phyloP scores from a whole-genome alignment of 345 rosid species.

The Toxicodendron radicans region DNA sequence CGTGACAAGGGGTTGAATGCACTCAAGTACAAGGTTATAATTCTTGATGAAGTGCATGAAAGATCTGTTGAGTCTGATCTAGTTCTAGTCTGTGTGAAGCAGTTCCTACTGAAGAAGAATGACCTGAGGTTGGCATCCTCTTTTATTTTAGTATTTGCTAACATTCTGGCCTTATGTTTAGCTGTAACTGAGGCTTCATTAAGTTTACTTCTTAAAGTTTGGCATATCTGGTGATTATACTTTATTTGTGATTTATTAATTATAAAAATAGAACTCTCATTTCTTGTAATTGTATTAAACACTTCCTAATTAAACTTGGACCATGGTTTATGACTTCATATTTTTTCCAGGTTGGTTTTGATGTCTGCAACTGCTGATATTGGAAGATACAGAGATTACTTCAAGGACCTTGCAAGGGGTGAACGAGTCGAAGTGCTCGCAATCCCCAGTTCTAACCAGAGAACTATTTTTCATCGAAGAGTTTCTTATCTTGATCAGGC shows the following conservation, averaged over 20 bases:
- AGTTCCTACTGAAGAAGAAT: conserved; percentile 70
- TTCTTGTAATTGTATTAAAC: neutral
- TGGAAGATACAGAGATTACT: conserved; percentile 76
- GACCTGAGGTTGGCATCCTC: conserved; percentile 61
- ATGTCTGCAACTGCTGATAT: conserved; percentile 99
- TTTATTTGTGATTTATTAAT: neutral
- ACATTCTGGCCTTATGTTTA: conserved; percentile 1
- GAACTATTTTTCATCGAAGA: conserved; percentile 58
- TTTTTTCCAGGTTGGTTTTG: conserved; percentile 69
- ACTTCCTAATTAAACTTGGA: neutral
- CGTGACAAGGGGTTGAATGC: conserved; percentile 79
- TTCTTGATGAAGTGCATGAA: conserved; percentile 99
- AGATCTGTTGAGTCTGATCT: conserved; percentile 96
- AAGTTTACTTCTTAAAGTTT: conserved; percentile 8
- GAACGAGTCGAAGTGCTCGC: conserved; percentile 94
- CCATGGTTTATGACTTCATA: conserved; percentile 14
- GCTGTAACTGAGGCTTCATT: neutral
- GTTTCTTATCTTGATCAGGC: conserved; percentile 88
- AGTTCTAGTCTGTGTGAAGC: conserved; percentile 86
- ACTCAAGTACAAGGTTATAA: conserved; percentile 81
- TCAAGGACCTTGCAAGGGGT: conserved; percentile 81
- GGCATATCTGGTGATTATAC: neutral
- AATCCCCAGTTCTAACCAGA: conserved; percentile 67
- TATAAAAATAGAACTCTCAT: neutral
- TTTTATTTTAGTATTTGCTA: conserved; percentile 4